phyloP scores from a whole-genome alignment of 2,329 filamentous ascomycete species.

The Fusarium temperatum region DNA sequence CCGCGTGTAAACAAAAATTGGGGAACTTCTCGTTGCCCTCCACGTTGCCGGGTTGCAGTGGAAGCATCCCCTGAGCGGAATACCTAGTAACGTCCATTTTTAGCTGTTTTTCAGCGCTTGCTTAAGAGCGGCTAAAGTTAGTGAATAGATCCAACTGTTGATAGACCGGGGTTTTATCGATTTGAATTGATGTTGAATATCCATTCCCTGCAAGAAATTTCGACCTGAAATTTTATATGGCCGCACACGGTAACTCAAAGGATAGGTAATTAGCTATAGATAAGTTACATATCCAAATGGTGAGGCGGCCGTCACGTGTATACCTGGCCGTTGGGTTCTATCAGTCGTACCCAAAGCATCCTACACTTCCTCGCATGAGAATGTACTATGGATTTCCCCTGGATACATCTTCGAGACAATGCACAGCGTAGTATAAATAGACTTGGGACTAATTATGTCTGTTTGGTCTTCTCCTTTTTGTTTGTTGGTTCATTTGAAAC shows the following conservation, averaged over 20 bases:
- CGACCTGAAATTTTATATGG: background rate
- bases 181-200: background rate
- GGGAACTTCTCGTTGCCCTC: constrained; percentile 50
- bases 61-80: constrained; percentile 39
- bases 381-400: constrained; percentile 16
- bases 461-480: background rate
- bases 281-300: background rate
- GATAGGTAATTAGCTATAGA: background rate
- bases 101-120: constrained; percentile 27
- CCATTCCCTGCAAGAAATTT: background rate
- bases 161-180: background rate
- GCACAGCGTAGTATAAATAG: background rate
- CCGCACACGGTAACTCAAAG: background rate
- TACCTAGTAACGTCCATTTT: constrained; percentile 36
- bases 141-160: background rate
- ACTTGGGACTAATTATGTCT: background rate
- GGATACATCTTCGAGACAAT: constrained; percentile 5
- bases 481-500: background rate
- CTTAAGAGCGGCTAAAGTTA: background rate
- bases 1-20: constrained; percentile 55
- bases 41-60: constrained; percentile 51
- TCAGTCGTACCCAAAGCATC: constrained; percentile 15
- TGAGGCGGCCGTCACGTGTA: constrained; percentile 11
- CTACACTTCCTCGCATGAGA: constrained; percentile 27
- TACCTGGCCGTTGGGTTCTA: constrained; percentile 2